A percentile compares a stretch with the other conserved stretches of the same genome.
Conservation (phyloP, 441 rosid species). For the Erodium moschatum region DNA sequence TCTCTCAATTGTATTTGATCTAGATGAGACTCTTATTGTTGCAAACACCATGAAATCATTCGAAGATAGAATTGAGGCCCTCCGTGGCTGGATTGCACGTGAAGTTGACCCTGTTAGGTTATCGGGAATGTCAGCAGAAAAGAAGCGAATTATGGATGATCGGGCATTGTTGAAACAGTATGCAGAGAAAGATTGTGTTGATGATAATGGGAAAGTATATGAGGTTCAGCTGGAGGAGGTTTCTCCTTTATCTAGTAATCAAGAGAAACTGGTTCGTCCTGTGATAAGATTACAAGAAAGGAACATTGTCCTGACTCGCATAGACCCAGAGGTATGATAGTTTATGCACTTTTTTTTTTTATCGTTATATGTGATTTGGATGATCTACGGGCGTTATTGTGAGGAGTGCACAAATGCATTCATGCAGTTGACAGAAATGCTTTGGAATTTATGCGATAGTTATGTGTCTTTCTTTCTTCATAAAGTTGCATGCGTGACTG, state of each 20-base stretch:
- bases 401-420: neutral
- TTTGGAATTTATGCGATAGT: neutral
- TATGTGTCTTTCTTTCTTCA: neutral
- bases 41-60: slow-evolving; percentile 95
- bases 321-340: slow-evolving; percentile 71
- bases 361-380: neutral
- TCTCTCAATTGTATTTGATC: slow-evolving; percentile 84
- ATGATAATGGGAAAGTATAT: slow-evolving; percentile 57
- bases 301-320: slow-evolving; percentile 71
- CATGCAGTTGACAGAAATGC: neutral
- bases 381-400: neutral
- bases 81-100: slow-evolving; percentile 66
- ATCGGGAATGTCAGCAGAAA: slow-evolving; percentile 68
- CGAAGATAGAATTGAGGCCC: slow-evolving; percentile 75
- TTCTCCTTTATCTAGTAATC: slow-evolving; percentile 45
- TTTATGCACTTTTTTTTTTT: neutral
- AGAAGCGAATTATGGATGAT: slow-evolving; percentile 68
- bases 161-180: slow-evolving; percentile 76
- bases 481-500: neutral
- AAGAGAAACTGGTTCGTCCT: slow-evolving; percentile 73
- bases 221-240: slow-evolving; percentile 83
- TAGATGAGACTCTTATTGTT: slow-evolving; percentile 91
- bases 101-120: slow-evolving; percentile 60
- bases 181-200: slow-evolving; percentile 53
- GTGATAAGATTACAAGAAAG: slow-evolving; percentile 69